These are phyloP conservation scores for Rhizodiscina lignyota DNA, from an alignment of 495 filamentous ascomycete genomes.

Conservation along the genomic window DNA sequence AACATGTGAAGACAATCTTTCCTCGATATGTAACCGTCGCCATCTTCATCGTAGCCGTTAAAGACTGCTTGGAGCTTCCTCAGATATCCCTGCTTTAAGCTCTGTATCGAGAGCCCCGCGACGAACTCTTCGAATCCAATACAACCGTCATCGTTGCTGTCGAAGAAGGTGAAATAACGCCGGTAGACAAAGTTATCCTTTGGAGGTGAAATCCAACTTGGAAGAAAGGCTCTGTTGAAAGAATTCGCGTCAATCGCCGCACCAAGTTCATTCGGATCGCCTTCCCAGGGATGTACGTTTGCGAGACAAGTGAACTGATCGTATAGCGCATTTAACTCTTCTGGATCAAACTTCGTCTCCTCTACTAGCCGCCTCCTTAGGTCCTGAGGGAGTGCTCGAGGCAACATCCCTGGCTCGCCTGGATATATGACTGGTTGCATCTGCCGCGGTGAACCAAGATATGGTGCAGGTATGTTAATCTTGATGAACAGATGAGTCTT, in stretches of 20 bases:
- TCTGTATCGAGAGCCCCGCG: slow-evolving; percentile 64
- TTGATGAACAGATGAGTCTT: slow-evolving; percentile 97
- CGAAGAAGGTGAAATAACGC: slow-evolving; percentile 92
- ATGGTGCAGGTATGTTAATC: slow-evolving; percentile 57
- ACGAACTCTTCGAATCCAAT: slow-evolving; percentile 94
- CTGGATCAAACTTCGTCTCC: slow-evolving; percentile 61
- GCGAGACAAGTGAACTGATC: slow-evolving; percentile 93
- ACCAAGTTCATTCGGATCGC: slow-evolving; percentile 58
- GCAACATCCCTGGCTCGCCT: slow-evolving; percentile 57
- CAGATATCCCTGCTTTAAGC: slow-evolving; percentile 47
- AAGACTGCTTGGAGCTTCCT: slow-evolving; percentile 56
- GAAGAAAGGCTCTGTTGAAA: slow-evolving; percentile 80
- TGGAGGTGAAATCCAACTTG: slow-evolving; percentile 56
- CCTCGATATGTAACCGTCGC: slow-evolving; percentile 72
- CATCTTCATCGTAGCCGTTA: slow-evolving; percentile 78
- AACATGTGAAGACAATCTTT: slow-evolving; percentile 89
- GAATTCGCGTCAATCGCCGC: slow-evolving; percentile 81
- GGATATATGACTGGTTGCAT: slow-evolving; percentile 77
- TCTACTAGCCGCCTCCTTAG: slow-evolving; percentile 47
- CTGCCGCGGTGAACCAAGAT: slow-evolving; percentile 41
- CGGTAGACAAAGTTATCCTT: slow-evolving; percentile 78
- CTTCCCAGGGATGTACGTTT: slow-evolving; percentile 49
- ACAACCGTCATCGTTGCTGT: slow-evolving; percentile 69
- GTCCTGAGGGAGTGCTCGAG: slow-evolving; percentile 42
- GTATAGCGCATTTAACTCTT: slow-evolving; percentile 82